Conservation (phyloP, 352 stramenopile species). For the Poterioochromonas sp. region DNA sequence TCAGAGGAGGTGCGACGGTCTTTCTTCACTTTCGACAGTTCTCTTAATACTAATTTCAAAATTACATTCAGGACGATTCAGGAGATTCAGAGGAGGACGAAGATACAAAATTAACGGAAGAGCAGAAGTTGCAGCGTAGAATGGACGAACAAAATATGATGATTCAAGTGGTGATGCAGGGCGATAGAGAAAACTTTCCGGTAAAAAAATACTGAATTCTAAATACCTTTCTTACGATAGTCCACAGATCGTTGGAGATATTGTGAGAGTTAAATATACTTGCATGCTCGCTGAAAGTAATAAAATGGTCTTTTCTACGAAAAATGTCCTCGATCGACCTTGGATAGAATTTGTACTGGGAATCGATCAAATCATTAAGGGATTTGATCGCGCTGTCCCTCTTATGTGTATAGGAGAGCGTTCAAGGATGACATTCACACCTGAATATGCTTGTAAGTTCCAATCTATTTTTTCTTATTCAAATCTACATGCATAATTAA, state of each 20-base stretch:
- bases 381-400: conserved; percentile 24
- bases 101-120: neutral
- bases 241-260: conserved; percentile 15
- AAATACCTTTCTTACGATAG: neutral
- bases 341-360: conserved; percentile 31
- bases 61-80: neutral
- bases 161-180: neutral
- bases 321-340: neutral
- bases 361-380: conserved; percentile 8
- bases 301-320: conserved; percentile 12
- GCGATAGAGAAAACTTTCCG: conserved; percentile 4
- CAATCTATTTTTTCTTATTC: neutral
- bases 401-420: conserved; percentile 21
- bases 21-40: no score
- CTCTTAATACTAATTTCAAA: no score
- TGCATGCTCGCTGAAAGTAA: neutral
- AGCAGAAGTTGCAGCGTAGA: neutral
- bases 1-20: no score
- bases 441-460: conserved; percentile 20
- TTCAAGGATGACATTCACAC: neutral
- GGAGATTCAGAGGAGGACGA: conserved; percentile 2
- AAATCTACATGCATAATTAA: neutral
- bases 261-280: conserved; percentile 3
- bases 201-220: neutral
- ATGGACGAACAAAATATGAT: neutral